Evolutionary conservation across 129 eudicot genomes (phyloP).

Genomic region (Erigeron canadensis): DNA sequence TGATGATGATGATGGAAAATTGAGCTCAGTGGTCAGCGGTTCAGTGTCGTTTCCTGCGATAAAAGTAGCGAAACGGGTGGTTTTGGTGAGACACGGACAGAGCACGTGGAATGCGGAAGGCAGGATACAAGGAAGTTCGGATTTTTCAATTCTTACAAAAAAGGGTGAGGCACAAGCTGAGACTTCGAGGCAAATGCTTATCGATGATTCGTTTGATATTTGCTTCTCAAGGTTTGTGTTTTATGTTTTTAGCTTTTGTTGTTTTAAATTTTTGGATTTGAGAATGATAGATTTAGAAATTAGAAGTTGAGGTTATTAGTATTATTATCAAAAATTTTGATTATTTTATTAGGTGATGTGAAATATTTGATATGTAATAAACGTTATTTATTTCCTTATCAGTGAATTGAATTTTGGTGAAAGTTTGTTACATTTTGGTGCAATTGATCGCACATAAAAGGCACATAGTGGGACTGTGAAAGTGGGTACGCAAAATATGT

Average conservation of each 20-base stretch:
- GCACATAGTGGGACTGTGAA: too few species aligned
- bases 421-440: too few species aligned
- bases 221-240: constrained; percentile 68
- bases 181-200: constrained; percentile 81
- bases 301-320: constrained; percentile 19
- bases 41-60: constrained; percentile 46
- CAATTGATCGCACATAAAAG: too few species aligned
- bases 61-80: constrained; percentile 70
- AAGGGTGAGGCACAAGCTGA: constrained; percentile 93
- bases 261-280: constrained; percentile 1
- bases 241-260: not conserved
- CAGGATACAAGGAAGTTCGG: constrained; percentile 91
- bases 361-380: too few species aligned
- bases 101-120: constrained; percentile 99
- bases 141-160: constrained; percentile 75
- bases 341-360: too few species aligned
- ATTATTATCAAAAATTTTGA: too few species aligned
- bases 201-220: constrained; percentile 72
- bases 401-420: too few species aligned
- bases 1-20: constrained; percentile 25
- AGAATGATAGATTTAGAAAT: not conserved
- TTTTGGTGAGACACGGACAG: constrained; percentile 95
- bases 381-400: too few species aligned
- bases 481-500: too few species aligned
- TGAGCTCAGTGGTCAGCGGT: constrained; percentile 22